A percentile compares a stretch with the other conserved stretches of the same genome.
phyloP scores from a whole-genome alignment of 2,329 filamentous ascomycete genomes.

The Colletotrichum phormii region DNA sequence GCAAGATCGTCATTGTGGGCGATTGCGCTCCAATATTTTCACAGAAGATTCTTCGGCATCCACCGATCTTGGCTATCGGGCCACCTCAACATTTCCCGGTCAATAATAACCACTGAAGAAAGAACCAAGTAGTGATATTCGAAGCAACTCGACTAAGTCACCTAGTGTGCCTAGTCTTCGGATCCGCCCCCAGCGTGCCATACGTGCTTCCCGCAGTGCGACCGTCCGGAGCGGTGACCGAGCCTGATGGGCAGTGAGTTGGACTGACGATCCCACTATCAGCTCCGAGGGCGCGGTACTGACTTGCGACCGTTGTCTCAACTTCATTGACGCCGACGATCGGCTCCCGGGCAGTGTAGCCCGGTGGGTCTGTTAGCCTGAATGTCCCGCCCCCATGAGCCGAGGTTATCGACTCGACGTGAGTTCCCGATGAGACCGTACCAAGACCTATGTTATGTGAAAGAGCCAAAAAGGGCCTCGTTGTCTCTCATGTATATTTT shows the following conservation, averaged over 20 bases:
- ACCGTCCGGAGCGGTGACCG: not conserved
- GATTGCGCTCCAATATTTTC: not conserved
- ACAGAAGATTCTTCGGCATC: not conserved
- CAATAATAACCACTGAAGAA: not conserved
- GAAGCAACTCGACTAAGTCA: not conserved
- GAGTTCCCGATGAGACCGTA: not conserved
- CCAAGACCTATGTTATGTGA: not conserved
- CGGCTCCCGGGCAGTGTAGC: not conserved
- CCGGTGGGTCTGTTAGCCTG: not conserved
- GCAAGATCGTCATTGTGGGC: not conserved
- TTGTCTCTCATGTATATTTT: not conserved
- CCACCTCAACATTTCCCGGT: not conserved
- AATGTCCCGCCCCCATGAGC: not conserved
- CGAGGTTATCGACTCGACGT: not conserved
- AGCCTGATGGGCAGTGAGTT: not conserved
- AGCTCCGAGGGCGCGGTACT: not conserved
- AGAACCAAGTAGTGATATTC: not conserved
- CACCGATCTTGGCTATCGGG: not conserved
- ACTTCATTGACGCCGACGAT: slow-evolving; percentile 2
- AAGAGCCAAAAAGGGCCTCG: not conserved
- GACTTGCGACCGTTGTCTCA: not conserved
- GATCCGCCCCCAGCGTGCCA: too few species aligned
- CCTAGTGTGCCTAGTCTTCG: too few species aligned
- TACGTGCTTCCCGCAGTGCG: not conserved
- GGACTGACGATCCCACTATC: not conserved